Base-by-base conservation (phyloP, 1,284 basidiomycete genomes). In the Puccinia hordei region DNA sequence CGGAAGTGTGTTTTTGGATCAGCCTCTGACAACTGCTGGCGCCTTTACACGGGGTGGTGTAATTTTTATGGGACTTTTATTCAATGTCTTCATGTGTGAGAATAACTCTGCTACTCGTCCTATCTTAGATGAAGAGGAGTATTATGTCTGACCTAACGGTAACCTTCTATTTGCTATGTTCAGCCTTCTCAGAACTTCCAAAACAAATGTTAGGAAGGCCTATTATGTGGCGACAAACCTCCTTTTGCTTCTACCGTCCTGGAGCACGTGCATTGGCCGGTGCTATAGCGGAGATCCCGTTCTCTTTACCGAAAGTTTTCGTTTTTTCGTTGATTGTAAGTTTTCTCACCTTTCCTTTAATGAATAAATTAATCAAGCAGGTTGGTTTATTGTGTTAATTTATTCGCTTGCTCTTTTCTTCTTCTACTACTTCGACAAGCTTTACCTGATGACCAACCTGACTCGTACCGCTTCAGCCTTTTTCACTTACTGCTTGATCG, bases 41-140 rank as follows among this genome's bases (percentile, higher is more conserved):
- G 92, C 91, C 0, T 96, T 96, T 87, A 94, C 93, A 27, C 90
- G 93, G 82, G 94, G 93, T 41, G 90, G 92, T 86, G 90, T 93
- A 59, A 90, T 95, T 75, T 95, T 95, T 86, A 85, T 88, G 78
- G 44, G 83, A 6, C 79, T 83, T 9, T 78, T 85, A 30, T 83
- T 85, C 79, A 85, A 85, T 74, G 83, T 81, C 49, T 74, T 80
- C 35, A 27, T 73, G 9, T 17, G 71, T 55, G 13, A n/a, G 53
- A 53, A 46, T 13, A 49, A 3, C 9, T 49, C 38, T 4, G 38
- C 38, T 41, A 4, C 38, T 6, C 38, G 38, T 41, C 12, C 38
- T 12, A 41, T 41, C 4, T 41, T 41, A 4, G 12, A 12, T 4
- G 12, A 41, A 4, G 12, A 12, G 38, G 12, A 41, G 38, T 12